These are phyloP conservation scores for Diaporthe amygdali DNA, from an alignment of 2,329 filamentous ascomycete species.

Conservation along the genomic window DNA sequence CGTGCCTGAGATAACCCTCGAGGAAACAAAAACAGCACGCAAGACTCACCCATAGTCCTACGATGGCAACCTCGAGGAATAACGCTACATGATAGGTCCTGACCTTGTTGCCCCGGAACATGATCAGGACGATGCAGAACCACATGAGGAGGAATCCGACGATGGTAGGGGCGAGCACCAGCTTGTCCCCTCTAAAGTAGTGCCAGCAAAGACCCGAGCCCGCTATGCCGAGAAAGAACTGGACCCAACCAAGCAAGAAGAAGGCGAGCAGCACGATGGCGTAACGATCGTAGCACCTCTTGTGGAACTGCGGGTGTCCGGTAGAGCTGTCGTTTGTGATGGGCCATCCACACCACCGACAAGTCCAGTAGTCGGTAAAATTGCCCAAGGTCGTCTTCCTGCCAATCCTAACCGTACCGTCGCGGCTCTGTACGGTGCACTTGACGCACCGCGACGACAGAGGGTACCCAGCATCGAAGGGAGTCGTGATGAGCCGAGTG, in stretches of 20 bases:
- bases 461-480: constrained; percentile 39
- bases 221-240: constrained; percentile 40
- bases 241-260: constrained; percentile 43
- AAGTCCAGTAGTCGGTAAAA: constrained; percentile 41
- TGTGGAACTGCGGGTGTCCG: constrained; percentile 46
- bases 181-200: constrained; percentile 34
- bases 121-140: constrained; percentile 39
- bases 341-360: constrained; percentile 51
- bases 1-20: constrained; percentile 13
- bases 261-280: constrained; percentile 42
- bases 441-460: constrained; percentile 45
- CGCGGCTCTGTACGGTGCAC: constrained; percentile 41
- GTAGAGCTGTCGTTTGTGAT: constrained; percentile 34
- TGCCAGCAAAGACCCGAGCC: constrained; percentile 41
- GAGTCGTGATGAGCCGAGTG: constrained; percentile 37
- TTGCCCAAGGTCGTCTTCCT: constrained; percentile 43
- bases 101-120: constrained; percentile 38
- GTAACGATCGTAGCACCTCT: constrained; percentile 44
- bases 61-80: constrained; percentile 41
- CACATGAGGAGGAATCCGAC: constrained; percentile 45
- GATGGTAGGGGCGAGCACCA: constrained; percentile 41
- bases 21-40: constrained; percentile 34
- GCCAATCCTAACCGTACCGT: constrained; percentile 43
- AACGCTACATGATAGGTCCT: constrained; percentile 47
- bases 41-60: constrained; percentile 36